Evolutionary conservation across 1,284 basidiomycete genomes (phyloP), one percentile per base, ranked within the genome.

Genomic region (Lignosus rhinocerotis): DNA sequence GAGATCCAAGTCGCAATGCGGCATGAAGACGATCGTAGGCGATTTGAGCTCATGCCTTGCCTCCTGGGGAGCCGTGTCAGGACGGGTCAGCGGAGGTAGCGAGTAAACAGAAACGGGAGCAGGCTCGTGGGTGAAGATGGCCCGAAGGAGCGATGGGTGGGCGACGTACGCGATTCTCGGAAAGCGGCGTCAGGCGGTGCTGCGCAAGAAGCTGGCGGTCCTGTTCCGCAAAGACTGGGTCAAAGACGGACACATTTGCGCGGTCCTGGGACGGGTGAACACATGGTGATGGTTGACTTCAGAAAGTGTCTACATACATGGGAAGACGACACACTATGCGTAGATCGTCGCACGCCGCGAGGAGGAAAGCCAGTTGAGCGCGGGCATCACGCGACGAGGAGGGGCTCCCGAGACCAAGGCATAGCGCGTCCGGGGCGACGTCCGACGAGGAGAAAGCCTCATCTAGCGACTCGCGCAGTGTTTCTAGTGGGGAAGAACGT

Each of bases 401-500:
- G 11, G 88, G 88, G 70, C 85, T 88, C 56, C 88, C 88, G 38
- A 91, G 75, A 19, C 88, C 88, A 16, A 91, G 79, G 71, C 89
- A 91, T 49, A 90, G 71, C 17, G 66, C 59, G 47, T 55, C 46
- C 25, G 59, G 65, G 2, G 58, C 32, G 53, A 34, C 38, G 48
- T 52, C 59, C 53, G 53, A 38, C 25, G 51, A 49, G 30, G 56
- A 14, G 38, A 57, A 68, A 3, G 55, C 57, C 38, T 59, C 57
- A 53, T 56, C 54, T 48, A 80, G 63, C 25, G 72, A 69, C 51
- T 72, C 70, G 45, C 69, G 71, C 44, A 80, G 56, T 16, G 70
- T 62, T 56, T 72, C 79, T 80, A 65, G 61, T 30, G 19, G 60
- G 38, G 55, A 45, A 58, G 55, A 55, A 54, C 53, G 57, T 48